These are phyloP conservation scores for Xylaria polymorpha DNA, from an alignment of 2,329 filamentous ascomycete species.

Conservation along the genomic window DNA sequence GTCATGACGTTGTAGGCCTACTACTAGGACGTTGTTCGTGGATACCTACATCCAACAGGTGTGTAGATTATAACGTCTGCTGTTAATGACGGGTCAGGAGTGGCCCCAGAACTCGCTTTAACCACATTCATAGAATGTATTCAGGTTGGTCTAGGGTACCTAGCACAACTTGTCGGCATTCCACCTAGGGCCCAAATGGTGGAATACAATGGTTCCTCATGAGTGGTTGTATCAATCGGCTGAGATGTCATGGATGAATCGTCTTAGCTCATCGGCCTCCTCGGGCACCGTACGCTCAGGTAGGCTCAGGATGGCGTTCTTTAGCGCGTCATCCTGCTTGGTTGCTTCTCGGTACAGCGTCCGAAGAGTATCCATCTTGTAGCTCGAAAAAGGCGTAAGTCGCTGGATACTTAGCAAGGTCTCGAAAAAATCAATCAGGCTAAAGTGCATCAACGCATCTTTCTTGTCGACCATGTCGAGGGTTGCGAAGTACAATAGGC, in stretches of 20 bases:
- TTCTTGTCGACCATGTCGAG: conserved; percentile 62
- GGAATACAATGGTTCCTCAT: not conserved
- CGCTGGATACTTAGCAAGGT: conserved; percentile 61
- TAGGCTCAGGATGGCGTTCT: conserved; percentile 54
- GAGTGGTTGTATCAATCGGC: conserved; percentile 42
- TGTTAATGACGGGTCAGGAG: not conserved
- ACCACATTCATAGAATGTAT: conserved; percentile 7
- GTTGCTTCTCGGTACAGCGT: conserved; percentile 57
- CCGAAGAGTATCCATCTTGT: conserved; percentile 54
- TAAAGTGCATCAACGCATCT: conserved; percentile 63
- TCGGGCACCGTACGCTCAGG: conserved; percentile 63
- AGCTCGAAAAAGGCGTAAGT: conserved; percentile 53
- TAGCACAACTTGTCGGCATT: conserved; percentile 11
- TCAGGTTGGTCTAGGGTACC: conserved; percentile 1
- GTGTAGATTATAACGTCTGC: not conserved
- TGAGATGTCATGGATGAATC: conserved; percentile 59
- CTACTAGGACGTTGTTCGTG: not conserved
- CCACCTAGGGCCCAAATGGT: not conserved
- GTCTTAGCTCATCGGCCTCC: conserved; percentile 60
- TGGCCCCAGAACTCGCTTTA: not conserved
- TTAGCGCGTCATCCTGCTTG: conserved; percentile 54
- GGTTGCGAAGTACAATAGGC: conserved; percentile 63
- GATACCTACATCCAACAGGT: conserved; percentile 16
- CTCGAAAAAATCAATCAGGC: conserved; percentile 66
- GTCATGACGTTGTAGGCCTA: conserved; percentile 4